Evolutionary conservation across 352 stramenopile species (phyloP).

Genomic region (Globisporangium apiculatum): DNA sequence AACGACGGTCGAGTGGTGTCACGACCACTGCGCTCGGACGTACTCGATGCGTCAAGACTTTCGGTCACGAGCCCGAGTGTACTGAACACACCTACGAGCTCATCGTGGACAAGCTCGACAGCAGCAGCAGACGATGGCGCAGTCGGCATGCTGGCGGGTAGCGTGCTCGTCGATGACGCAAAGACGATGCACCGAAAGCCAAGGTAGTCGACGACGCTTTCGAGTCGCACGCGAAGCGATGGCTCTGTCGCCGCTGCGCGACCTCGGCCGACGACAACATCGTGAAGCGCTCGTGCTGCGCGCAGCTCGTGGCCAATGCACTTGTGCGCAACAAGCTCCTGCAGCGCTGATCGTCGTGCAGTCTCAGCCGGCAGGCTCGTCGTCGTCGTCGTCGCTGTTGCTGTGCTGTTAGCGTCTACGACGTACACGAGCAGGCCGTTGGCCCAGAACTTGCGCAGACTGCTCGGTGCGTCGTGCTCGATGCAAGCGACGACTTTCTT

Average conservation of each 20-base stretch:
- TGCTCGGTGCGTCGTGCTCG: not conserved
- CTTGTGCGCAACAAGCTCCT: slow-evolving; percentile 17
- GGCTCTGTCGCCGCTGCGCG: slow-evolving; percentile 9
- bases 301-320: slow-evolving; percentile 47
- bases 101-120: not conserved
- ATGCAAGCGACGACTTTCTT: not conserved
- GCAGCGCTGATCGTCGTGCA: not conserved
- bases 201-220: slow-evolving; percentile 55
- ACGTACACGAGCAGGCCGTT: slow-evolving; percentile 36
- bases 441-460: slow-evolving; percentile 22
- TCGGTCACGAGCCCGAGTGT: slow-evolving; percentile 28
- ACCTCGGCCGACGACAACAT: not conserved
- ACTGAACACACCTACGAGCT: slow-evolving; percentile 21
- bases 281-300: slow-evolving; percentile 26
- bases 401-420: not conserved
- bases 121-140: not conserved
- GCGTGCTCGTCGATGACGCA: slow-evolving; percentile 12
- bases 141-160: not conserved
- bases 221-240: slow-evolving; percentile 31
- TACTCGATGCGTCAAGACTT: slow-evolving; percentile 11
- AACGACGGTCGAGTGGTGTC: not conserved
- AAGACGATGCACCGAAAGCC: slow-evolving; percentile 47
- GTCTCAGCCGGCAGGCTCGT: too few relatives aligned
- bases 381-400: slow-evolving; percentile 6
- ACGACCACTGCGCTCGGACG: too few relatives aligned